Conservation (phyloP, 106 monocot genomes). For the Dendrobium chrysotoxum region DNA sequence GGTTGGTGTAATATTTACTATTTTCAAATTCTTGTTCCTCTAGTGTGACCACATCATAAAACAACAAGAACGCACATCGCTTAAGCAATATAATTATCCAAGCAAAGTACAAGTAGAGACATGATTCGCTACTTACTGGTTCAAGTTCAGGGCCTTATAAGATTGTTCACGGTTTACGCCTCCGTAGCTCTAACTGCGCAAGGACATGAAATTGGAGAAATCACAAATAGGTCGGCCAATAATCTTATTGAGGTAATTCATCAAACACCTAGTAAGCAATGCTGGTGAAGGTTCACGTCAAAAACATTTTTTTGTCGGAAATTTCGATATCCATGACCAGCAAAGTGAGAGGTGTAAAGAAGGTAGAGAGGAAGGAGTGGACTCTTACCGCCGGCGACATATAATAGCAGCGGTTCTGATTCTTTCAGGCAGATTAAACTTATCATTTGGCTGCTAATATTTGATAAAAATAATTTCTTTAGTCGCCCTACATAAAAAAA, state of each 20-base stretch:
- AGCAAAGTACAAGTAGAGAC: not conserved
- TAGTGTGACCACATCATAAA: too few species aligned
- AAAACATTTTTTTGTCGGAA: not conserved
- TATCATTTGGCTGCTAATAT: too few species aligned
- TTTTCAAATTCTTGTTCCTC: too few species aligned
- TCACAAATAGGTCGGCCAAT: not conserved
- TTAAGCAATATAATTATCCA: not conserved
- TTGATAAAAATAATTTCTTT: too few species aligned
- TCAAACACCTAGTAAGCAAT: not conserved
- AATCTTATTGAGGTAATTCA: not conserved
- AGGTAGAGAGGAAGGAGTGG: not conserved
- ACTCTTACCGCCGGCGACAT: not conserved
- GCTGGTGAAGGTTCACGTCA: not conserved
- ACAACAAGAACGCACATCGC: too few species aligned
- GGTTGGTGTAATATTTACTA: too few species aligned
- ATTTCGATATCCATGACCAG: not conserved
- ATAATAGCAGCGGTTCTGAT: too few species aligned
- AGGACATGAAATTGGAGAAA: not conserved
- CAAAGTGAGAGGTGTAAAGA: not conserved
- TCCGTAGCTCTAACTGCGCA: too few species aligned
- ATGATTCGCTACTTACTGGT: not conserved
- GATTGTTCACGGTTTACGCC: too few species aligned
- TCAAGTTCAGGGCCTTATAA: not conserved
- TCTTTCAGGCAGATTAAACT: too few species aligned
- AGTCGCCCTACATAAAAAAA: too few species aligned